A percentile compares a stretch with the other conserved stretches of the same genome.
Evolutionary conservation across 1,284 basidiomycete genomes (phyloP).

Genomic region (Pseudozyma sp.): DNA sequence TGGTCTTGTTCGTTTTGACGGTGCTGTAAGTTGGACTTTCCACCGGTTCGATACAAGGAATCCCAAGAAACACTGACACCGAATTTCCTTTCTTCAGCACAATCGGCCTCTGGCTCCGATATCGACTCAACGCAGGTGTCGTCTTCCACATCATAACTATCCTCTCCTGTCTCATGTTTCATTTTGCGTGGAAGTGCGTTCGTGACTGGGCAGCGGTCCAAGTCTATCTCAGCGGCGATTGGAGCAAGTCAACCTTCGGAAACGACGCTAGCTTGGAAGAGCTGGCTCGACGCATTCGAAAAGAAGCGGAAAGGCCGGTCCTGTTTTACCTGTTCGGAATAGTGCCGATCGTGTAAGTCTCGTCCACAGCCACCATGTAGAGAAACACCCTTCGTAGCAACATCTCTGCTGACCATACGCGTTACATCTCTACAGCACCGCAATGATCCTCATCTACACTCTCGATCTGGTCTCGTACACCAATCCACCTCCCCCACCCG

Average conservation of each 20-base stretch:
- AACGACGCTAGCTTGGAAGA: slow-evolving; percentile 1
- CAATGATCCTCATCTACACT: slow-evolving; percentile 37
- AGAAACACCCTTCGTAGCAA: background rate
- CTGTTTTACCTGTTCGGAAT: slow-evolving; percentile 37
- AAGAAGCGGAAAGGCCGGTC: slow-evolving; percentile 19
- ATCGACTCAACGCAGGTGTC: slow-evolving; percentile 13
- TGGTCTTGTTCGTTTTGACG: slow-evolving; percentile 21
- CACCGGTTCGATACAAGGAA: too few species aligned
- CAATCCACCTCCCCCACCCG: slow-evolving; percentile 14
- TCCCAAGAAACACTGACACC: background rate
- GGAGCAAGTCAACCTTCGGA: slow-evolving; percentile 3
- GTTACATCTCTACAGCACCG: slow-evolving; percentile 8
- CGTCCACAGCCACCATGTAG: background rate
- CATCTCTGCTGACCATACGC: background rate
- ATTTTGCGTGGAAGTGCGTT: slow-evolving; percentile 36
- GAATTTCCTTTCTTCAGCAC: background rate
- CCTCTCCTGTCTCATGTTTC: slow-evolving; percentile 21
- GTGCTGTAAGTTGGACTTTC: slow-evolving; percentile 24
- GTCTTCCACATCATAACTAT: slow-evolving; percentile 25
- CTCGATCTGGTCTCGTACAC: slow-evolving; percentile 26
- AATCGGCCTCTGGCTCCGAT: slow-evolving; percentile 18
- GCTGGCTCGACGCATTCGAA: slow-evolving; percentile 14
- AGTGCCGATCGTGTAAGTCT: slow-evolving; percentile 38
- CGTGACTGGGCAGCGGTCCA: slow-evolving; percentile 36
- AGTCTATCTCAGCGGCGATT: slow-evolving; percentile 24